A percentile compares a stretch with the other conserved stretches of the same genome.
These are phyloP conservation scores for Bipolaris sorokiniana DNA, from an alignment of 2,329 filamentous ascomycete genomes.

Conservation along the genomic window DNA sequence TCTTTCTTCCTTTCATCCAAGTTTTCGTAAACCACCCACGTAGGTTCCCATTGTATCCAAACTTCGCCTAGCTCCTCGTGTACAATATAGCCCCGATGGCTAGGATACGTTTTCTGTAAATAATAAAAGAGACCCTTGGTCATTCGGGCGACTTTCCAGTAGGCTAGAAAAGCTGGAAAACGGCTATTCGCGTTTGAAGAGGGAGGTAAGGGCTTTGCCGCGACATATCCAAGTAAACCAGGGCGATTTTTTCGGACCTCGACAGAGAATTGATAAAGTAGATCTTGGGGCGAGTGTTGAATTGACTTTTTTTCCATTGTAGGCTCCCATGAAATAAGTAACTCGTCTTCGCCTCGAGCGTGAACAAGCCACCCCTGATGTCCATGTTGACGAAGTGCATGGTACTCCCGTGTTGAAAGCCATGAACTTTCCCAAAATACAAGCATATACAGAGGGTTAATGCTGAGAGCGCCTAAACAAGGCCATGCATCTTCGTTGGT, in stretches of 20 bases:
- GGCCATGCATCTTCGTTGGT: conserved; percentile 6
- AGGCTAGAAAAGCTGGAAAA: conserved; percentile 19
- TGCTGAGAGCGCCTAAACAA: conserved; percentile 11
- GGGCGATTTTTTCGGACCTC: conserved; percentile 8
- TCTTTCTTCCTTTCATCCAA: conserved; percentile 8
- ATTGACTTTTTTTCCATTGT: conserved; percentile 11
- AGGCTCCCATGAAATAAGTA: conserved; percentile 19
- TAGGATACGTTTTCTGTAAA: conserved; percentile 13
- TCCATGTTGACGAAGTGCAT: conserved; percentile 1
- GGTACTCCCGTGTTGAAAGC: conserved; percentile 3
- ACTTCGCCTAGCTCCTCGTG: conserved; percentile 11
- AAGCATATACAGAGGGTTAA: conserved; percentile 4
- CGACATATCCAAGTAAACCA: conserved; percentile 17
- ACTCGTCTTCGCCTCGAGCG: conserved; percentile 7
- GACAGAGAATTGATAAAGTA: conserved; percentile 4
- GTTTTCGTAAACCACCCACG: conserved; percentile 19
- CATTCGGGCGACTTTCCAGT: conserved; percentile 15
- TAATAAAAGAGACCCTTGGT: conserved; percentile 13
- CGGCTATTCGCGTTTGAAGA: conserved; percentile 1
- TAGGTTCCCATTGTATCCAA: conserved; percentile 22
- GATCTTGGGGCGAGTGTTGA: background rate
- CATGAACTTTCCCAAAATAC: conserved; percentile 9
- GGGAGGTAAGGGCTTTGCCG: conserved; percentile 4
- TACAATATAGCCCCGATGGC: conserved; percentile 13
- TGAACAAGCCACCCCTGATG: conserved; percentile 13